A percentile compares a stretch with the other conserved stretches of the same genome.
Evolutionary conservation across 2,329 filamentous ascomycete genomes (phyloP).

Genomic region (Paecilomyces sp.): DNA sequence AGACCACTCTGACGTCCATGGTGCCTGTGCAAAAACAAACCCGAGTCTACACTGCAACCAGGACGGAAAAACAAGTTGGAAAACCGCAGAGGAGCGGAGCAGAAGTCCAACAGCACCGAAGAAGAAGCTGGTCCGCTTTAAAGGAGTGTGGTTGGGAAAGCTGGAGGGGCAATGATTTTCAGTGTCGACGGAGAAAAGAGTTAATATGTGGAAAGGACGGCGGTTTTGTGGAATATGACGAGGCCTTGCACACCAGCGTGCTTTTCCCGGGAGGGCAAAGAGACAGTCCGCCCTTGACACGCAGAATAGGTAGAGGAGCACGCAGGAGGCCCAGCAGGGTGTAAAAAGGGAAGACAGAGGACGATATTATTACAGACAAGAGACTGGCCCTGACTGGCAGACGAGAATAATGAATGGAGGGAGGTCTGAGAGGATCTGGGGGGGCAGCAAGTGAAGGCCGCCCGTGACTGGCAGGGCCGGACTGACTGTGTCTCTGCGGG

Average conservation of each 20-base stretch:
- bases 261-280: conserved; percentile 5
- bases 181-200: conserved; percentile 10
- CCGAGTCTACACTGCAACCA: conserved; percentile 8
- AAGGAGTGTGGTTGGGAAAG: conserved; percentile 17
- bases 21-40: conserved; percentile 33
- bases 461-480: background rate
- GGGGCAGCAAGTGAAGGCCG: background rate
- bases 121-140: conserved; percentile 11
- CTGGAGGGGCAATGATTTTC: conserved; percentile 9
- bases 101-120: conserved; percentile 4
- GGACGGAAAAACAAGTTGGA: conserved; percentile 8
- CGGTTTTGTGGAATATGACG: conserved; percentile 34
- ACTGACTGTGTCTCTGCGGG: background rate
- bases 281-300: background rate
- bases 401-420: background rate
- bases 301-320: conserved; percentile 1
- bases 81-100: conserved; percentile 15
- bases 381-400: background rate
- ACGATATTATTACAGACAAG: background rate
- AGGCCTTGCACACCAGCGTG: conserved; percentile 27
- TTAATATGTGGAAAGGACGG: conserved; percentile 18
- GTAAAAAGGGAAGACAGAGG: background rate
- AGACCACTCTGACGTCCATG: conserved; percentile 97
- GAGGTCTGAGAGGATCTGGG: background rate
- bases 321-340: conserved; percentile 4